Percentiles rank a stretch among this genome's conserved stretches.
These are phyloP conservation scores for Pythium utonaiense DNA, from an alignment of 352 stramenopile genomes.

Conservation along the genomic window DNA sequence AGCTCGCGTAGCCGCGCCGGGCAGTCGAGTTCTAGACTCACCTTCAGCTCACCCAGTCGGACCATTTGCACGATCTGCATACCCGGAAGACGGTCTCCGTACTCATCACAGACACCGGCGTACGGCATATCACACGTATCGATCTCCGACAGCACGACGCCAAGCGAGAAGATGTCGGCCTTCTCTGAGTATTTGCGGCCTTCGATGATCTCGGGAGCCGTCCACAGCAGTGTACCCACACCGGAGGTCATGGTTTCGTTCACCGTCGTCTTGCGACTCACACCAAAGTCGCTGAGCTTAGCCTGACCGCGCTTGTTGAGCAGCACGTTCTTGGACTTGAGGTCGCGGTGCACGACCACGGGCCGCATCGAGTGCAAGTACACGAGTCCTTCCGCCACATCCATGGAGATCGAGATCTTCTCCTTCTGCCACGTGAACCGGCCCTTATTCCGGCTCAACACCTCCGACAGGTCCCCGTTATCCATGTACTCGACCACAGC, in stretches of 20 bases:
- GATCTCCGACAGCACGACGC: conserved; percentile 78
- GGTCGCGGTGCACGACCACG: conserved; percentile 77
- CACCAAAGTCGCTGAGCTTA: conserved; percentile 88
- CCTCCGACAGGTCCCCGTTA: conserved; percentile 52
- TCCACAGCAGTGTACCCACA: conserved; percentile 81
- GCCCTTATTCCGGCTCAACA: conserved; percentile 50
- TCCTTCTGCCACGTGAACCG: conserved; percentile 62
- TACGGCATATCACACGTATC: conserved; percentile 68
- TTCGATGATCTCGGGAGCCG: conserved; percentile 85
- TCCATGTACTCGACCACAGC: conserved; percentile 83
- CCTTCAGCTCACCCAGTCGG: conserved; percentile 45
- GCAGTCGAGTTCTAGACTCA: conserved; percentile 55
- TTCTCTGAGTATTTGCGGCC: conserved; percentile 85
- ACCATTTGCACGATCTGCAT: conserved; percentile 75
- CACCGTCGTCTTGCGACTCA: conserved; percentile 66
- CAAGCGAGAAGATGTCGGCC: conserved; percentile 87
- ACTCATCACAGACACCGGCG: conserved; percentile 37
- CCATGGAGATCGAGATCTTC: conserved; percentile 81
- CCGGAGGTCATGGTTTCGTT: conserved; percentile 80
- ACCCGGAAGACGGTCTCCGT: conserved; percentile 46
- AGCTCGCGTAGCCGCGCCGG: conserved; percentile 49
- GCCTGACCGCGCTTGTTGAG: conserved; percentile 59
- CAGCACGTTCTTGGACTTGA: conserved; percentile 88
- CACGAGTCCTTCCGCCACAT: conserved; percentile 75
- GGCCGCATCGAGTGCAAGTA: conserved; percentile 79